These are phyloP conservation scores for Xerocomus cyaneibrunnescens DNA, from an alignment of 1,284 basidiomycete genomes.

Conservation along the genomic window DNA sequence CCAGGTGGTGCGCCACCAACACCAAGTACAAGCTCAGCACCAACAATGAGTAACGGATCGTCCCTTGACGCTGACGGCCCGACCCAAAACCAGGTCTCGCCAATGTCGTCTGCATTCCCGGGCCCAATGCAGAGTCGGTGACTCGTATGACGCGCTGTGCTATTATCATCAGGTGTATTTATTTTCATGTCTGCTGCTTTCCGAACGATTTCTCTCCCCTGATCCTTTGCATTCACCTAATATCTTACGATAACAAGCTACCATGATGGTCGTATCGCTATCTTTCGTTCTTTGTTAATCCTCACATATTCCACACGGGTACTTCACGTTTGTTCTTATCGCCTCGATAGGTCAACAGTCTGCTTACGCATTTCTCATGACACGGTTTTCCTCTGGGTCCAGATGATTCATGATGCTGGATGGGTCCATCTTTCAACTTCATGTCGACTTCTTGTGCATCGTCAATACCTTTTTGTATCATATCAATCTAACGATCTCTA, in stretches of 20 bases:
- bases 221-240: slow-evolving; percentile 25
- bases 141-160: slow-evolving; percentile 18
- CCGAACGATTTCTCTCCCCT: slow-evolving; percentile 15
- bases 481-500: slow-evolving; percentile 18
- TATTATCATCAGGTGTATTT: slow-evolving; percentile 25
- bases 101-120: slow-evolving; percentile 72
- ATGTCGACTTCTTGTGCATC: slow-evolving; percentile 22
- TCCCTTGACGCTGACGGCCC: slow-evolving; percentile 40
- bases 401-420: slow-evolving; percentile 9
- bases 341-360: slow-evolving; percentile 10
- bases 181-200: slow-evolving; percentile 21
- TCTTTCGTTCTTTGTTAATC: slow-evolving; percentile 30
- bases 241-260: slow-evolving; percentile 20
- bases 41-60: slow-evolving; percentile 30
- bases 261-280: slow-evolving; percentile 21
- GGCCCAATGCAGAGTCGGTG: slow-evolving; percentile 35
- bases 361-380: slow-evolving; percentile 19
- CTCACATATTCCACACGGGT: slow-evolving; percentile 25
- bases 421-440: slow-evolving; percentile 14
- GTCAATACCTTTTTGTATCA: slow-evolving; percentile 27
- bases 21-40: slow-evolving; percentile 48
- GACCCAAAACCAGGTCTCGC: slow-evolving; percentile 60
- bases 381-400: slow-evolving; percentile 18
- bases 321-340: slow-evolving; percentile 8
- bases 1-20: slow-evolving; percentile 53